Evolutionary conservation across 331 rosid genomes (phyloP).

Genomic region (Quercus lobata): DNA sequence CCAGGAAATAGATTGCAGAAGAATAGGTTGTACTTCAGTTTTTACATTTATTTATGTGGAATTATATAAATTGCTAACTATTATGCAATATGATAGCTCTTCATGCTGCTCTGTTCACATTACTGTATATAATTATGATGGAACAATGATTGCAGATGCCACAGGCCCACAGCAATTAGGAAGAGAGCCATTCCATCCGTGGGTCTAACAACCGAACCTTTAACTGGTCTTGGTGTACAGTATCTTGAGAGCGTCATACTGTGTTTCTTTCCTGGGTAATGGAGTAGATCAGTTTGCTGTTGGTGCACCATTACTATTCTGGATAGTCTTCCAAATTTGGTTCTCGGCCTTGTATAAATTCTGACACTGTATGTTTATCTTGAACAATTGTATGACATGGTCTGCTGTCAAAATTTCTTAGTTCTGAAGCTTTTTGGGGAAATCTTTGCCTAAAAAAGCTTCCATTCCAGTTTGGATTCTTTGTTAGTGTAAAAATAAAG

Average conservation of each 20-base stretch:
- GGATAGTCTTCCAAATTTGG: constrained; percentile 8
- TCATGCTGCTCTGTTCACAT: neutral
- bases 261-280: neutral
- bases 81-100: neutral
- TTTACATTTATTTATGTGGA: neutral
- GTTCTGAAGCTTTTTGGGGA: too few species aligned
- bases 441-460: too few species aligned
- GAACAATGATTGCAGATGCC: neutral
- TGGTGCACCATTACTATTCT: neutral
- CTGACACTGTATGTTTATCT: neutral
- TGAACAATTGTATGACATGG: neutral
- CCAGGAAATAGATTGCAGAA: neutral
- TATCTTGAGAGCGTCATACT: neutral
- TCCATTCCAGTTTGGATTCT: too few species aligned
- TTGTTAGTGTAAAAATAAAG: too few species aligned
- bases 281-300: neutral
- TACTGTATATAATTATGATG: neutral
- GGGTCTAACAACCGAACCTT: neutral
- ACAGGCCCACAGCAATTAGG: neutral
- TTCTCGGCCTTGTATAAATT: neutral
- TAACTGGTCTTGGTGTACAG: neutral
- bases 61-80: neutral
- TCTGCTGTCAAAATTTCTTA: neutral
- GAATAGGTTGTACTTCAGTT: neutral
- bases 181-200: neutral